Conservation (phyloP, 305 asterid genomes). For the Ajuga reptans region DNA sequence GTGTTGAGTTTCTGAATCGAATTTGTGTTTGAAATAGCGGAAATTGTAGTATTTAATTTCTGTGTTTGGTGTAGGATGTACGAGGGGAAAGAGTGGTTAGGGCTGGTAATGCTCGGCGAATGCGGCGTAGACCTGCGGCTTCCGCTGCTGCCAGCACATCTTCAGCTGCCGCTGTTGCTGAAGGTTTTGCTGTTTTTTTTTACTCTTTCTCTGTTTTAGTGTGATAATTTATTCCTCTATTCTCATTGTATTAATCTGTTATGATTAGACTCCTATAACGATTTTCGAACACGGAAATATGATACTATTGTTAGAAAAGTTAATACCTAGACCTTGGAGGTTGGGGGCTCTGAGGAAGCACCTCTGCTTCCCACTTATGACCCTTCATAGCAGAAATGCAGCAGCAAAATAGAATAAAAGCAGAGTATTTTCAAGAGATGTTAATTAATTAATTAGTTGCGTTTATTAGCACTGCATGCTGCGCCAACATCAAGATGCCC, state of each 20-base stretch:
- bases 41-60: background rate
- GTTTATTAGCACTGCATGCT: background rate
- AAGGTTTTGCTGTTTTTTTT: conserved; percentile 37
- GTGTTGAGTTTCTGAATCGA: background rate
- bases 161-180: conserved; percentile 49
- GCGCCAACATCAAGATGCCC: background rate
- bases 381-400: background rate
- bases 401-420: background rate
- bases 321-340: background rate
- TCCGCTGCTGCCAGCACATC: conserved; percentile 81
- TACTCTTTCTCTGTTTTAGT: background rate
- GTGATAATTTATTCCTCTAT: background rate
- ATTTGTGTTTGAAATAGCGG: background rate
- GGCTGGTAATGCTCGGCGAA: conserved; percentile 54
- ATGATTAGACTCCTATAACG: background rate
- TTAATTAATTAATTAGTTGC: background rate
- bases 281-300: background rate
- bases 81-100: conserved; percentile 66
- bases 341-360: background rate
- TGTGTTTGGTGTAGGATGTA: conserved; percentile 30
- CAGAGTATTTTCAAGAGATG: background rate
- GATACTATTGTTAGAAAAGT: background rate
- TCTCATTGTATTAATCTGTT: background rate
- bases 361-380: background rate
- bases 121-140: conserved; percentile 83